A percentile compares a stretch with the other conserved stretches of the same genome.
Evolutionary conservation across 768 basidiomycete genomes (phyloP).

Genomic region (Amanita brunnescens): DNA sequence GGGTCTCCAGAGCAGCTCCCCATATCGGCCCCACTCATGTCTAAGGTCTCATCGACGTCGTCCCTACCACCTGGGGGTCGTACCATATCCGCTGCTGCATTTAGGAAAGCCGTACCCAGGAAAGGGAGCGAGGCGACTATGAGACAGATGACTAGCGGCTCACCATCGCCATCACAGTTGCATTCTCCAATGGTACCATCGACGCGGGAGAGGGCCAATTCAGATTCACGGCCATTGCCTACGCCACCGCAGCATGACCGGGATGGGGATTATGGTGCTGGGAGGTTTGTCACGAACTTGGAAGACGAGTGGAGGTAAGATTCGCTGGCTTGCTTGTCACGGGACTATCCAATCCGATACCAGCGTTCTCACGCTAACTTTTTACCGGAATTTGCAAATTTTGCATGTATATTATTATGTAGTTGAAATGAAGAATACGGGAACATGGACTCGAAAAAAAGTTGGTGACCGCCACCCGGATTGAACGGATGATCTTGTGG

Average conservation of each 20-base stretch:
- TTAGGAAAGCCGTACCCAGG: slow-evolving; percentile 40
- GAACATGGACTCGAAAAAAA: no score
- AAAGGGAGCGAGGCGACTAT: slow-evolving; percentile 3
- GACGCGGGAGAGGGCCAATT: neutral
- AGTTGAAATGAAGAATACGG: neutral
- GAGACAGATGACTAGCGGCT: neutral
- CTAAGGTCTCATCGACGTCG: slow-evolving; percentile 19
- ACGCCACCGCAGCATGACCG: neutral
- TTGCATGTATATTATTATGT: neutral
- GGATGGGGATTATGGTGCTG: neutral
- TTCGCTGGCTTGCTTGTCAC: no score
- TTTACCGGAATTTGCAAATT: neutral
- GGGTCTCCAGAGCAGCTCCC: neutral
- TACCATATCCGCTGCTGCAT: slow-evolving; percentile 72
- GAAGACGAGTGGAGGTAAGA: slow-evolving; percentile 16
- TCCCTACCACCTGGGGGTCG: slow-evolving; percentile 29
- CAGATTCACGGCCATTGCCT: slow-evolving; percentile 4
- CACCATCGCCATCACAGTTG: neutral
- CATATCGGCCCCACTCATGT: slow-evolving; percentile 18
- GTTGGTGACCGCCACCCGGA: slow-evolving; percentile 25
- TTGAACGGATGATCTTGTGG: slow-evolving; percentile 37
- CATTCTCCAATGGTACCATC: neutral
- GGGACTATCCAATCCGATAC: no score
- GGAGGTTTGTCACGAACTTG: slow-evolving; percentile 37
- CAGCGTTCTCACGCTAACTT: no score